Evolutionary conservation across 306 rosid genomes (phyloP).

Genomic region (Trifolium subterraneum): DNA sequence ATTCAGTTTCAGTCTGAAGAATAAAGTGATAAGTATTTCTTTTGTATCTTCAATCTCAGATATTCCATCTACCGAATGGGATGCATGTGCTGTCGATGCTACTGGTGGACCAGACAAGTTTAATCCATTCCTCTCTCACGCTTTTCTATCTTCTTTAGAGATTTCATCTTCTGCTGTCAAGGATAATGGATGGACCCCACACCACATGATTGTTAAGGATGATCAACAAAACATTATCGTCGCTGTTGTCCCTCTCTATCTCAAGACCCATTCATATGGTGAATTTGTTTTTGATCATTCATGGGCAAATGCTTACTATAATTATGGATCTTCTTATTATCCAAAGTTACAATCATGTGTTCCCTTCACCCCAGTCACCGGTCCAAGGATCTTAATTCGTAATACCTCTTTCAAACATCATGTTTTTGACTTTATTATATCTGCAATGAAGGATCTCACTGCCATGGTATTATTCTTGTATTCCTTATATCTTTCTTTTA

Average conservation of each 20-base stretch:
- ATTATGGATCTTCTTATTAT: constrained; percentile 76
- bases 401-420: constrained; percentile 64
- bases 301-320: constrained; percentile 92
- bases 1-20: constrained; percentile 49
- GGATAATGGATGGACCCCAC: constrained; percentile 91
- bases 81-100: constrained; percentile 75
- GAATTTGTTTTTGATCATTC: constrained; percentile 98
- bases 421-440: constrained; percentile 66
- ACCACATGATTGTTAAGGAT: constrained; percentile 77
- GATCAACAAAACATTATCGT: constrained; percentile 44
- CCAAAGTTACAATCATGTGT: constrained; percentile 91
- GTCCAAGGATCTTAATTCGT: constrained; percentile 84
- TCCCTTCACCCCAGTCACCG: constrained; percentile 96
- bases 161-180: constrained; percentile 66
- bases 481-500: no score
- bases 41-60: constrained; percentile 77
- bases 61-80: constrained; percentile 76
- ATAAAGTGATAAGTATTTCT: constrained; percentile 53
- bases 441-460: constrained; percentile 76
- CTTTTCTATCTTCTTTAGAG: constrained; percentile 78
- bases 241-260: constrained; percentile 89
- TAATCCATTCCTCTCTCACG: constrained; percentile 84
- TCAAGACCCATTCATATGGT: constrained; percentile 91
- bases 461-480: constrained; percentile 33
- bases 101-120: constrained; percentile 68